Percentiles rank a stretch among this genome's conserved stretches.
Conservation (phyloP, 176 grass and related monocot species). For the Zoysia pacifica region DNA sequence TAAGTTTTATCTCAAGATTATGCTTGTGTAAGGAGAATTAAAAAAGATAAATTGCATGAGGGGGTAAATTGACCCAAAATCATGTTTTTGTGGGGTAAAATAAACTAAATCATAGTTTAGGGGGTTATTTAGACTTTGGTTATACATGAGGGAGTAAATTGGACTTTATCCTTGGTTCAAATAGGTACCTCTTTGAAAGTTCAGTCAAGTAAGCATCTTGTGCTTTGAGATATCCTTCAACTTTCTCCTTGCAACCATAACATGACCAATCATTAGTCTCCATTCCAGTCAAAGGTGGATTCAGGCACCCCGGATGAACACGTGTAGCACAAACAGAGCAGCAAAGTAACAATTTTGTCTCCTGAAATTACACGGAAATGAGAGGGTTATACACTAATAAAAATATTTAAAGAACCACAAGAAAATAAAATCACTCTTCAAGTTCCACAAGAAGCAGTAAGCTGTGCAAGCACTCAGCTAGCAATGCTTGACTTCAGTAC, state of each 20-base stretch:
- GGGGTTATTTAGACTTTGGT: no score
- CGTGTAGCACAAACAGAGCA: slow-evolving; percentile 74
- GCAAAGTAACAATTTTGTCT: slow-evolving; percentile 67
- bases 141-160: no score
- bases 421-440: background rate
- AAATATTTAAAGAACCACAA: background rate
- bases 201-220: slow-evolving; percentile 81
- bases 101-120: no score
- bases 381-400: slow-evolving; percentile 16
- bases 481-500: slow-evolving; percentile 17
- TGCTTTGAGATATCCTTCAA: slow-evolving; percentile 72
- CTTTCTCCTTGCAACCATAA: slow-evolving; percentile 81
- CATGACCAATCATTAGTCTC: slow-evolving; percentile 88
- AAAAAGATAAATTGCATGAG: no score
- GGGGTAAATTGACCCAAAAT: no score
- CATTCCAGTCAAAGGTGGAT: slow-evolving; percentile 81
- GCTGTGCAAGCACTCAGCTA: background rate
- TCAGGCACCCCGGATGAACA: slow-evolving; percentile 81
- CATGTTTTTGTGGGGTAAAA: no score
- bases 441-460: slow-evolving; percentile 8
- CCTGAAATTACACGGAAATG: slow-evolving; percentile 52
- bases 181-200: slow-evolving; percentile 69
- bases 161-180: background rate
- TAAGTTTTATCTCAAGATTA: no score
- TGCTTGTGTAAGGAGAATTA: no score